These are phyloP conservation scores for Myrica gale DNA, from an alignment of 306 rosid species.

Conservation along the genomic window DNA sequence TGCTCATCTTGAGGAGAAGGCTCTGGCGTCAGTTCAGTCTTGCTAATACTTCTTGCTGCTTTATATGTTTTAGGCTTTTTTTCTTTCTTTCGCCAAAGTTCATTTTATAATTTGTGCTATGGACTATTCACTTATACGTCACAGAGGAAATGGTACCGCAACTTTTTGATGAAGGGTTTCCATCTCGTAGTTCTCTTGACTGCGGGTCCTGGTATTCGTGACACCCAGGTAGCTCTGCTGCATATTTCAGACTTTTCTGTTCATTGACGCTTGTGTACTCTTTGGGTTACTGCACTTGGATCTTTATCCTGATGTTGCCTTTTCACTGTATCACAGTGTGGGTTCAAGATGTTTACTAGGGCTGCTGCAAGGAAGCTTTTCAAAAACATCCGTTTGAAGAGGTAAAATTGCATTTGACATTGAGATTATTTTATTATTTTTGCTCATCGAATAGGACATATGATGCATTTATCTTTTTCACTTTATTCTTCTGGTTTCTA, in stretches of 20 bases:
- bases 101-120: conserved; percentile 11
- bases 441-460: background rate
- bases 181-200: conserved; percentile 93
- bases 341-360: conserved; percentile 95
- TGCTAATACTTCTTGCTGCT: conserved; percentile 19
- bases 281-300: background rate
- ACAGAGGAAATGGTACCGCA: conserved; percentile 95
- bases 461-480: background rate
- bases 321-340: conserved; percentile 62
- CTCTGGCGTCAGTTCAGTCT: conserved; percentile 79
- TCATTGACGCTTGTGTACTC: conserved; percentile 9
- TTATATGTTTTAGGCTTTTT: conserved; percentile 10
- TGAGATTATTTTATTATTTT: background rate
- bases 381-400: conserved; percentile 73
- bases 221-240: conserved; percentile 66
- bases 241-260: background rate
- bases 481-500: background rate
- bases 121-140: conserved; percentile 37
- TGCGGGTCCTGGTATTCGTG: conserved; percentile 95
- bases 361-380: conserved; percentile 92
- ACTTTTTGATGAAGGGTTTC: conserved; percentile 95
- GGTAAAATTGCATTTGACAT: conserved; percentile 40
- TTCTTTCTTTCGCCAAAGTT: conserved; percentile 9
- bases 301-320: conserved; percentile 29
- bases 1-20: conserved; percentile 94